Evolutionary conservation across 2,329 filamentous ascomycete genomes (phyloP), one percentile per base, ranked within the genome.

Genomic region (Arthroderma sp.): DNA sequence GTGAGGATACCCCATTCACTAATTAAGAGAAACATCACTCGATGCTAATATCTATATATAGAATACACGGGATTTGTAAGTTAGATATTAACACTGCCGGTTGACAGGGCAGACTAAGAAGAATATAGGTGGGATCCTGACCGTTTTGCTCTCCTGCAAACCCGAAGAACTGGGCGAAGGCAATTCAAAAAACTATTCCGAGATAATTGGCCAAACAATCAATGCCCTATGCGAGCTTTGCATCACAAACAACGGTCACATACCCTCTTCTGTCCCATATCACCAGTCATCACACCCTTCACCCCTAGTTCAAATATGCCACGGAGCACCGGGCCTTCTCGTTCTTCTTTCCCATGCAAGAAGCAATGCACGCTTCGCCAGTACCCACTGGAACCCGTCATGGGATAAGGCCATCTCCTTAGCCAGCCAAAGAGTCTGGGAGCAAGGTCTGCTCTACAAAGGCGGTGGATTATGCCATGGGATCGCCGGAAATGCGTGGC

Each of bases 391-490:
- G 64, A 50, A 55, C 29, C 63, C 64, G 1, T 56, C 58, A 34
- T 68, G 65, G 65, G 59, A 66, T 27, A 43, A 58, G 46, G 58
- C 62, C 5, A 55, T 61, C 29, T 50, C 52, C 6, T 46, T 63
- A 6, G 61, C 54, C 3, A 60, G 56, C 32, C 52, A 63, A 33
- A 54, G 54, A n/a, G 53, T 66, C 4, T 68, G 65, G 65, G 54
- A 65, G 42, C 58, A 67, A 53, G 65, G 65, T 0, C 47, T 68
- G 3, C 52, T 68, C 3, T 63, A 58, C 6, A 68, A 68, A 46
- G 65, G 65, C 6, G 64, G 63, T 0, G 58, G 63, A 27, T 36
- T 68, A 4, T 68, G 65, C 40, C 65, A 68, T 42, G 65, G 65
- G 0, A 59, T 66, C 30, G 51, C 63, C 2, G 65, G 65, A 7